Base-by-base conservation (phyloP, 2,329 filamentous ascomycete genomes). In the Tothia fuscella region DNA sequence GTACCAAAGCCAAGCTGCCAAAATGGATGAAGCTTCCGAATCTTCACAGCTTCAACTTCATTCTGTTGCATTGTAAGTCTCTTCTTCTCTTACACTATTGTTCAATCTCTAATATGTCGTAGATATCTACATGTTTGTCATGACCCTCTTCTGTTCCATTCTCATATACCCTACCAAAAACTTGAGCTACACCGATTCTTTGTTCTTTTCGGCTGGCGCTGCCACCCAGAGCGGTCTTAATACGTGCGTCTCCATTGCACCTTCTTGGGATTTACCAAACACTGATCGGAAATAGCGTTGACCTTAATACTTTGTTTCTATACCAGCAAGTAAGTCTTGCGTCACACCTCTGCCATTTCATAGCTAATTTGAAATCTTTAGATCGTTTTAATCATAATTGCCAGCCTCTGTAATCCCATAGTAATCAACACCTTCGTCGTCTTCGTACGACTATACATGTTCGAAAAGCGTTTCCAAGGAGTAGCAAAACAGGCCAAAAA, bases 211-310 rank as follows among this genome's bases (percentile, higher is more conserved):
- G n/a, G 78, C 76, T 41, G 89, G 91, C 38, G 70, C 83, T 44
- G 81, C 86, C 48, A 96, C 89, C 0, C 91, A 98, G 62, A 93
- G 87, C 48, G 91, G 91, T 1, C 66, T 98, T 47, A 98, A 98
- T 58, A 85, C 89, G 63, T 67, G 51, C 25, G 63, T 50, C 16
- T n/a, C 22, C 25, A 45, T 54, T 55, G 41, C 10, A 16, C 12
- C 6, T 41, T 25, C 7, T 6, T 13, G 7, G 7, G 13, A n/a
- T 40, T 10, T 42, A 22, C 26, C 12, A n/a, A 20, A 37, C n/a
- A n/a, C 45, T 54, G 25, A 50, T 34, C 14, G 28, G 21, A 24
- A 22, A 6, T 46, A 66, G 62, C 5, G 53, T 73, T 46, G 66
- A 73, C 48, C 42, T 70, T 42, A 72, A 72, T 45, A 50, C 50